Base-by-base conservation (phyloP, 2,329 filamentous ascomycete species). In the Botryotinia globosa region DNA sequence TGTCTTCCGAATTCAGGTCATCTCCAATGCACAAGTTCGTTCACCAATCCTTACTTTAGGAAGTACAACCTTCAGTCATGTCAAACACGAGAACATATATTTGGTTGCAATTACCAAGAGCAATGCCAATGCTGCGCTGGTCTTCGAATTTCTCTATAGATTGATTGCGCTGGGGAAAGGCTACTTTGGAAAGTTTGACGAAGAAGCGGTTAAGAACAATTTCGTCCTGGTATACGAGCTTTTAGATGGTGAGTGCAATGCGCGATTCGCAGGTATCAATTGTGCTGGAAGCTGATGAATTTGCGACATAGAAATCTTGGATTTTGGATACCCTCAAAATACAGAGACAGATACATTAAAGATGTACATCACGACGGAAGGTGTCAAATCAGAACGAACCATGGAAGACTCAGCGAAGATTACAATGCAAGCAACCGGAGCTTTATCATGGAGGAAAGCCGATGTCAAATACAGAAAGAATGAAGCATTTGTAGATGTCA, bases 331-430 rank as follows among this genome's bases (percentile, higher is more conserved):
- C 82, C 96, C 96, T 48, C 96, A 99, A 82, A 98, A 98, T 82
- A 99, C 96, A 75, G 96, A 99, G 84, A 97, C 95, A 71, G 96
- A 99, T 82, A 98, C 96, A 25, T 86, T 99, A 79, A 99, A 99
- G 84, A 98, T 98, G 95, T 99, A 99, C 86, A 99, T 99, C 80
- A 99, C 97, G 61, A 99, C 96, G 51, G 96, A 99, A 85, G 96
- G 96, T 73, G 95, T 99, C 84, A 98, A 98, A 83, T 97, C 94
- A 45, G 94, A 94, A 82, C 86, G 90, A 77, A 90, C 88, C 77
- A 91, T 90, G 84, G 93, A 97, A 81, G 95, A 99, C 82, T 98
- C 95, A 68, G 95, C 94, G 77, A 96, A 95, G 82, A 99, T 99
- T 83, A 99, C 96, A 39, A 98, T 98, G 94, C 96, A 99, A 85